Conservation (phyloP, 495 filamentous ascomycete species). For the Penicillium manginii region DNA sequence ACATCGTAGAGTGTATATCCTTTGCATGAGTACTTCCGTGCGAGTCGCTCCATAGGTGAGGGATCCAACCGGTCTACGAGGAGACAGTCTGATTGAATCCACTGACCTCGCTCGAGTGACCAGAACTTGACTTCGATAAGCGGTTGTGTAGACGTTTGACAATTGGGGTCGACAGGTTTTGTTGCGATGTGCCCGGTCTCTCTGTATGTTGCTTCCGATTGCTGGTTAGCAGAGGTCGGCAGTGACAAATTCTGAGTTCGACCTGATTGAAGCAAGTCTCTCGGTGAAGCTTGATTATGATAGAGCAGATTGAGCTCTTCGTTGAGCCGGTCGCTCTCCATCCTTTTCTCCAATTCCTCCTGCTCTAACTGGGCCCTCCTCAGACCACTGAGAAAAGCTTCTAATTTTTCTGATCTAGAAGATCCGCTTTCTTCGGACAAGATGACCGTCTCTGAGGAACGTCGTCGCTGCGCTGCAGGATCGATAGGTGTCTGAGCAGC, state of each 20-base stretch:
- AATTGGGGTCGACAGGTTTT: no score
- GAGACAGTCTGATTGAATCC: no score
- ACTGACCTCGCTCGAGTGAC: no score
- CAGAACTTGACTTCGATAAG: no score
- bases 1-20: constrained; percentile 23
- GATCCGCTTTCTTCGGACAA: neutral
- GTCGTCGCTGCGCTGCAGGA: neutral
- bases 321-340: constrained; percentile 8
- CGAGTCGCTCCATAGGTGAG: constrained; percentile 14
- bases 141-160: no score
- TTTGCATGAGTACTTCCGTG: constrained; percentile 25
- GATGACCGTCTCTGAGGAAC: neutral
- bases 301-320: neutral
- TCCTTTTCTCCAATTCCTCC: constrained; percentile 11
- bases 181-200: no score
- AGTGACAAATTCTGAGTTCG: no score
- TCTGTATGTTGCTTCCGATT: no score
- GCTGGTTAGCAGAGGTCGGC: no score
- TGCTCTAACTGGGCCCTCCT: constrained; percentile 7
- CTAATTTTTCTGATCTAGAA: neutral
- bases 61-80: no score
- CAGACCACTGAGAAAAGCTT: constrained; percentile 1
- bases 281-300: neutral
- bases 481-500: neutral
- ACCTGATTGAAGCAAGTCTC: no score